Evolutionary conservation across 805 yeast species (phyloP).

Genomic region (Phaffomyces antillensis): DNA sequence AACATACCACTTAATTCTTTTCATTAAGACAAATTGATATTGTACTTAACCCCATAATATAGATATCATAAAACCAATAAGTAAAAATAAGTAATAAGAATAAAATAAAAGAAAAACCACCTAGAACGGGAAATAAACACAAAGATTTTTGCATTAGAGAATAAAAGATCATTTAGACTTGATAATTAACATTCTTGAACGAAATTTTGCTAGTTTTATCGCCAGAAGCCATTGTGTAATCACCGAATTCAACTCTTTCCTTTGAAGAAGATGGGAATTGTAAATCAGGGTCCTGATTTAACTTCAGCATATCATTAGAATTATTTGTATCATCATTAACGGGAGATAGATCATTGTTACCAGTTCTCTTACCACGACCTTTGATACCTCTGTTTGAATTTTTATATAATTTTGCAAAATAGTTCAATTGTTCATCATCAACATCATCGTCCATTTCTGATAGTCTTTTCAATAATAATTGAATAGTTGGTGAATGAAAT

Average conservation of each 20-base stretch:
- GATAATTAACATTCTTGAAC: conserved; percentile 21
- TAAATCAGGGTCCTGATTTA: background rate
- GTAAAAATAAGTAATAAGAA: background rate
- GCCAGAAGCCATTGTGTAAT: too few species aligned
- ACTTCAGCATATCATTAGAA: conserved; percentile 1
- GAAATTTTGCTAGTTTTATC: conserved; percentile 14
- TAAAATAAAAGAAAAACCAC: background rate
- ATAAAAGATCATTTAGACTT: background rate
- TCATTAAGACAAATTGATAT: too few species aligned
- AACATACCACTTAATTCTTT: too few species aligned
- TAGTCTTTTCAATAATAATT: conserved; percentile 54
- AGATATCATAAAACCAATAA: too few species aligned
- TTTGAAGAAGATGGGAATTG: background rate
- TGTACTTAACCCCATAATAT: too few species aligned
- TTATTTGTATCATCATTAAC: background rate
- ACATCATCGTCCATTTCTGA: conserved; percentile 58
- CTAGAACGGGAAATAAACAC: too few species aligned
- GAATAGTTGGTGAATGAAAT: conserved; percentile 70
- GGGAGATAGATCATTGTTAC: background rate
- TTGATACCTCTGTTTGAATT: conserved; percentile 87
- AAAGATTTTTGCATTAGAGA: too few species aligned
- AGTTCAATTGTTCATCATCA: conserved; percentile 64
- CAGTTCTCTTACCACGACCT: conserved; percentile 67
- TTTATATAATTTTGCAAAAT: conserved; percentile 77
- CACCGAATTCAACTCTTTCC: too few species aligned